Evolutionary conservation across 2,329 filamentous ascomycete species (phyloP), one percentile per base, ranked within the genome.

Genomic region (Phialophora tarda): DNA sequence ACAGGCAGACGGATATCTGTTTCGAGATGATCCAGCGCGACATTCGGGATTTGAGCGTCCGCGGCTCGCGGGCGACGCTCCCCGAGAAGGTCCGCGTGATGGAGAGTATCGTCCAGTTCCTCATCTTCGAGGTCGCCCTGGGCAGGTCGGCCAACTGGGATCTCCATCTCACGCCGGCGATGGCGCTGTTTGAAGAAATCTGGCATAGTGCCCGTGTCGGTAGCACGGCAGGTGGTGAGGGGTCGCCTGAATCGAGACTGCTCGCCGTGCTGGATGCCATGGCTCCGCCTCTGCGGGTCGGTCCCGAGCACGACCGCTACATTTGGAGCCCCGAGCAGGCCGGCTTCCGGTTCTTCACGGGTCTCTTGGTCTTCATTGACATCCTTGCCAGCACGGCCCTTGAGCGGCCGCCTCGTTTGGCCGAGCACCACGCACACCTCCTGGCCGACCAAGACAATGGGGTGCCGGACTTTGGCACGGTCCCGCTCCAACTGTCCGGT

Each of bases 401-500:
- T 11, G 71, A 73, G 28, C 71, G 76, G 30, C 60, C 72, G 26
- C 77, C 78, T 2, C 72, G 59, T 44, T 71, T 79, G 14, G 71
- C 70, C 58, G 63, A 71, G 14, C 71, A 74, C 51, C 73, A 77
- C 54, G 32, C 34, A 47, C 57, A 68, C 34, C 65, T 77, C 21
- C 68, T 75, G n/a, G 62, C 83, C 47, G 77, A 78, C 59, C 78
- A 17, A 4, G 51, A 63, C 53, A 2, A 34, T 23, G 51, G 61
- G 14, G 61, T 47, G 63, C 21, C 58, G 0, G 57, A 62, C 4
- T 61, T 56, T 21, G 38, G 34, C 12, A 24, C 14, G 10, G 34
- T 60, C 23, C 34, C 47, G 12, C 7, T 59, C 34, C 63, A 26
- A 3, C 23, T 88, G 62, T 81, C 84, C 57, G 80, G 83, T 34